Evolutionary conservation across 2,329 filamentous ascomycete genomes (phyloP).

Genomic region (Cadophora sp.): DNA sequence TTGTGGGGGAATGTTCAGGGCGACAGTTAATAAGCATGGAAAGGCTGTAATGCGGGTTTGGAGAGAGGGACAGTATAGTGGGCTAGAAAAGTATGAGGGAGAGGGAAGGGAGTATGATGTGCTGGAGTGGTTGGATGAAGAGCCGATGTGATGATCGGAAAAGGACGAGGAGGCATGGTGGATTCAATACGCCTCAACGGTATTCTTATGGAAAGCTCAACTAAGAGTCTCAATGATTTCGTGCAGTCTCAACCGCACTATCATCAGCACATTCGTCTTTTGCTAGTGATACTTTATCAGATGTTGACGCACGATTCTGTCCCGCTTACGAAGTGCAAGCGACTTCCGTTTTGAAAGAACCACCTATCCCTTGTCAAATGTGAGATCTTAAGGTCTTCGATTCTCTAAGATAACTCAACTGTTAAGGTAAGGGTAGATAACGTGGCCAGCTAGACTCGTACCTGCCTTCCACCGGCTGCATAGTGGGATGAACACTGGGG

Average conservation of each 20-base stretch:
- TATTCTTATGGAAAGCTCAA: neutral
- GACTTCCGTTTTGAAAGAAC: too few relatives aligned
- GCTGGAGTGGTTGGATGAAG: constrained; percentile 40
- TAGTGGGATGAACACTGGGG: neutral
- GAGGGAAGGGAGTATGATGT: constrained; percentile 44
- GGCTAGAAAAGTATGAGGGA: constrained; percentile 42
- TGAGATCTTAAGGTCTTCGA: too few relatives aligned
- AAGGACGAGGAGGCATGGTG: neutral
- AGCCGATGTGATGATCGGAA: constrained; percentile 10
- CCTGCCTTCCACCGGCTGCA: neutral
- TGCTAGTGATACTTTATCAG: neutral
- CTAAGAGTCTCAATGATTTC: neutral
- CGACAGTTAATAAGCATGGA: constrained; percentile 72
- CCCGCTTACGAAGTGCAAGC: too few relatives aligned
- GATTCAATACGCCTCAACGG: neutral
- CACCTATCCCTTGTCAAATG: too few relatives aligned
- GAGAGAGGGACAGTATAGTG: constrained; percentile 42
- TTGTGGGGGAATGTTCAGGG: constrained; percentile 86
- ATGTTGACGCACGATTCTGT: too few relatives aligned
- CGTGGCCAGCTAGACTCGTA: neutral
- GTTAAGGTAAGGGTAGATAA: too few relatives aligned
- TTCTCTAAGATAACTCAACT: too few relatives aligned
- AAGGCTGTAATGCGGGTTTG: constrained; percentile 64
- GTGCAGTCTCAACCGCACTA: neutral
- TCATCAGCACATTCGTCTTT: neutral